These are phyloP conservation scores for Mytilinidion resinicola DNA, from an alignment of 495 filamentous ascomycete genomes.

Conservation along the genomic window DNA sequence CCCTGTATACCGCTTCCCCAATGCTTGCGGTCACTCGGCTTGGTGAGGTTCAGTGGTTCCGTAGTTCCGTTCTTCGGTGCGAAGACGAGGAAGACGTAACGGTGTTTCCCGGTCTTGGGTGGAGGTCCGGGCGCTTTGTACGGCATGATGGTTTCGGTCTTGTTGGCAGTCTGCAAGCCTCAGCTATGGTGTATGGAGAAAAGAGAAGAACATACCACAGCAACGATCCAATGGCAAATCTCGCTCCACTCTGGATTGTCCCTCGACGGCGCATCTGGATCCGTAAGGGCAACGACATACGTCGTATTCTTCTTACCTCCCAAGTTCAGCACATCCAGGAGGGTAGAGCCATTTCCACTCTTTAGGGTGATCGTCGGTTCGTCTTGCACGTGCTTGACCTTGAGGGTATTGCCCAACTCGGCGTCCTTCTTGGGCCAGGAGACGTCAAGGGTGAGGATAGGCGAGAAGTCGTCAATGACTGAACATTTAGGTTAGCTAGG, in stretches of 20 bases:
- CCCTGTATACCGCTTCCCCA: conserved; percentile 56
- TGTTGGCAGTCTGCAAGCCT: background rate
- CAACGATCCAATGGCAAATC: conserved; percentile 66
- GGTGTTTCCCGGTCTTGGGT: conserved; percentile 57
- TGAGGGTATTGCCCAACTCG: conserved; percentile 56
- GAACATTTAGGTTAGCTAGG: conserved; percentile 15
- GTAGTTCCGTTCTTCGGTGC: conserved; percentile 37
- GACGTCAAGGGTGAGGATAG: conserved; percentile 46
- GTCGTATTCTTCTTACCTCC: conserved; percentile 20
- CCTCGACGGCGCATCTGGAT: conserved; percentile 64
- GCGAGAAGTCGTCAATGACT: conserved; percentile 61
- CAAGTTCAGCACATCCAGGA: conserved; percentile 1
- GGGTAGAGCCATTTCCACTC: conserved; percentile 7
- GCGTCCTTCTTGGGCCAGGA: conserved; percentile 45
- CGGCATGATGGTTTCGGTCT: conserved; percentile 36
- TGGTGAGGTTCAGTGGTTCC: conserved; percentile 41
- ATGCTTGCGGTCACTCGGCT: conserved; percentile 51
- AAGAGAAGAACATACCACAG: conserved; percentile 32
- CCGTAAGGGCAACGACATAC: conserved; percentile 51
- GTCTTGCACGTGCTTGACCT: conserved; percentile 45
- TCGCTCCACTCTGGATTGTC: conserved; percentile 61
- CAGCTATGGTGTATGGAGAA: too few relatives aligned
- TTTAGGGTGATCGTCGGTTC: conserved; percentile 44
- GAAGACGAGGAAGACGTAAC: conserved; percentile 61
- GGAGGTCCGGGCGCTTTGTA: conserved; percentile 60